These are phyloP conservation scores for Yamadazyma olivae DNA, from an alignment of 805 yeast genomes.

Conservation along the genomic window DNA sequence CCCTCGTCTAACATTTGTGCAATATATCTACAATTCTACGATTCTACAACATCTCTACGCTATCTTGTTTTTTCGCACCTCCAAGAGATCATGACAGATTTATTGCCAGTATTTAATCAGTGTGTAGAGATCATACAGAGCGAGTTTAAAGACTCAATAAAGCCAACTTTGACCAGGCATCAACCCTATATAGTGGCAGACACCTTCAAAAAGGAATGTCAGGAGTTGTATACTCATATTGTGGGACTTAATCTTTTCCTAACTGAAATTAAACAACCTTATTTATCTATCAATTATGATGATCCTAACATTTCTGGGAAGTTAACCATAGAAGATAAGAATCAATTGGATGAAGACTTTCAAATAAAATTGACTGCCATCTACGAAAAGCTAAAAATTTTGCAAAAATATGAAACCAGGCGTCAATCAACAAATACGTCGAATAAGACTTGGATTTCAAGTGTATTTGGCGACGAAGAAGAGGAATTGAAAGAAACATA, in stretches of 20 bases:
- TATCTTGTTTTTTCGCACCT: too few relatives aligned
- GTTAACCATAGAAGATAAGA: constrained; percentile 48
- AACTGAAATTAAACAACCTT: constrained; percentile 21
- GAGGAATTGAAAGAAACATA: constrained; percentile 32
- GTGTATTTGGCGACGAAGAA: constrained; percentile 26
- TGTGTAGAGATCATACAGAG: constrained; percentile 44
- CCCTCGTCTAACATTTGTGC: too few relatives aligned
- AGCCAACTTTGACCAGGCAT: constrained; percentile 2
- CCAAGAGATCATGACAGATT: constrained; percentile 46
- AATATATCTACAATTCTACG: too few relatives aligned
- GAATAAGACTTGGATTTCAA: constrained; percentile 15
- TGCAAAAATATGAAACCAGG: constrained; percentile 53
- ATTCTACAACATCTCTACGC: too few relatives aligned
- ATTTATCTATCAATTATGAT: constrained; percentile 22
- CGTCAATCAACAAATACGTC: constrained; percentile 15
- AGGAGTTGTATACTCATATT: constrained; percentile 31
- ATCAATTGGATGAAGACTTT: constrained; percentile 54
- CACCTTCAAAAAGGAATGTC: constrained; percentile 39
- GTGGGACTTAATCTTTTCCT: constrained; percentile 29
- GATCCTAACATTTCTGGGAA: constrained; percentile 8
- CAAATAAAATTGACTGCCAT: constrained; percentile 50
- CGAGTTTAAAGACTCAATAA: constrained; percentile 18
- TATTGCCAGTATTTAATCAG: constrained; percentile 46
- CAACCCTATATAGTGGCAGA: constrained; percentile 24
- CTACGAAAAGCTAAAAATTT: constrained; percentile 46